Evolutionary conservation across 2,329 filamentous ascomycete genomes (phyloP).

Genomic region (Nakataea oryzae): DNA sequence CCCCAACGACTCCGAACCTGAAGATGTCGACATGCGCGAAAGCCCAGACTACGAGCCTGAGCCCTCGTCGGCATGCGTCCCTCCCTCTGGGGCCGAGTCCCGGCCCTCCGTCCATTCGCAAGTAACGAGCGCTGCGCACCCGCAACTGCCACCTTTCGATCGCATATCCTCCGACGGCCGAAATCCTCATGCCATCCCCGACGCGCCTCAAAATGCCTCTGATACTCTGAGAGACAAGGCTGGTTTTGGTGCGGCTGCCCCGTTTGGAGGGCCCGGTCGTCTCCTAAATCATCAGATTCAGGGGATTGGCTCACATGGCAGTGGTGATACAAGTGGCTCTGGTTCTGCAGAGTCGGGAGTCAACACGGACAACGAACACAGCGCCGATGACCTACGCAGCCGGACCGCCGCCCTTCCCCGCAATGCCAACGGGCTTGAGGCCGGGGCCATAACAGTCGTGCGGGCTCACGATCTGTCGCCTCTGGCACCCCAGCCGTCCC

Average conservation of each 20-base stretch:
- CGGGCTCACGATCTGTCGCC: conserved; percentile 65
- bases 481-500: conserved; percentile 64
- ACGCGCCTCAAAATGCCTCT: neutral
- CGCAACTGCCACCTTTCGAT: neutral
- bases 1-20: conserved; percentile 33
- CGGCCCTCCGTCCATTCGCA: neutral
- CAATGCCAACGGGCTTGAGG: neutral
- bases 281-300: neutral
- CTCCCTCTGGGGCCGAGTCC: conserved; percentile 6
- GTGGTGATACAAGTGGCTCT: conserved; percentile 29
- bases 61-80: conserved; percentile 12
- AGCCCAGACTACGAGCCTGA: conserved; percentile 23
- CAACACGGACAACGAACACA: conserved; percentile 22
- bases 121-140: neutral
- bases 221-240: neutral
- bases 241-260: neutral
- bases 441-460: conserved; percentile 35
- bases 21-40: conserved; percentile 26
- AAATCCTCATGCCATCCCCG: neutral
- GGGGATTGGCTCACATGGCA: conserved; percentile 24
- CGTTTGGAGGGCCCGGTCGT: neutral
- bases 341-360: conserved; percentile 27
- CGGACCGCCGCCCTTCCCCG: neutral
- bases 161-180: neutral
- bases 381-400: conserved; percentile 19